Evolutionary conservation across 768 basidiomycete species (phyloP).

Genomic region (Suillus occidentalis): DNA sequence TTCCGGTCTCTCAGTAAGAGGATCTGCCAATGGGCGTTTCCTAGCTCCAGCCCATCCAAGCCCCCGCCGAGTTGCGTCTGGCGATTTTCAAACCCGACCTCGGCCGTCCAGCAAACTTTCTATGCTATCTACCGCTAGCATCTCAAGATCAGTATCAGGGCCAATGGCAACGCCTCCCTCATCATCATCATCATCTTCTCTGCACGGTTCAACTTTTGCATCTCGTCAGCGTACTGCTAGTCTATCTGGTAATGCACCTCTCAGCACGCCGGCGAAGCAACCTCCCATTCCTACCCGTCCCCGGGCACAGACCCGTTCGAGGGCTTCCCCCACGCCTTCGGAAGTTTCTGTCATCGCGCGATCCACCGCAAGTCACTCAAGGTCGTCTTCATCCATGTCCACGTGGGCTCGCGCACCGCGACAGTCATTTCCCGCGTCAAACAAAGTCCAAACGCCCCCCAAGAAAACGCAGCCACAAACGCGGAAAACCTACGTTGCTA

Average conservation of each 20-base stretch:
- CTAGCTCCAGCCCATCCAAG: conserved; percentile 45
- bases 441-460: conserved; percentile 47
- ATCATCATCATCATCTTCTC: conserved; percentile 30
- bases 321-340: conserved; percentile 64
- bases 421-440: conserved; percentile 51
- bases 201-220: conserved; percentile 70
- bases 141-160: conserved; percentile 69
- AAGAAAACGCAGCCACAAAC: conserved; percentile 37
- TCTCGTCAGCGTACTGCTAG: conserved; percentile 84
- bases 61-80: conserved; percentile 51
- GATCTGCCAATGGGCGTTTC: conserved; percentile 41
- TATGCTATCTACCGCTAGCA: conserved; percentile 39
- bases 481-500: conserved; percentile 76
- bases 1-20: conserved; percentile 29
- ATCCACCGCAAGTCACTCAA: conserved; percentile 41
- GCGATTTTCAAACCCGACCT: conserved; percentile 41
- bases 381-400: conserved; percentile 47
- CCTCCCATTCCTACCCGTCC: conserved; percentile 35
- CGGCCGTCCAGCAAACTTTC: conserved; percentile 64
- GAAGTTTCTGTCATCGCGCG: conserved; percentile 54
- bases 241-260: conserved; percentile 45
- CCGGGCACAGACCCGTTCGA: conserved; percentile 43
- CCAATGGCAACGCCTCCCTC: conserved; percentile 45
- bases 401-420: conserved; percentile 72
- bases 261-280: conserved; percentile 33